A percentile compares a stretch with the other conserved stretches of the same genome.
Evolutionary conservation across 192 early-diverging fungal species (phyloP).

Genomic region (Phlyctochytrium planicorne): DNA sequence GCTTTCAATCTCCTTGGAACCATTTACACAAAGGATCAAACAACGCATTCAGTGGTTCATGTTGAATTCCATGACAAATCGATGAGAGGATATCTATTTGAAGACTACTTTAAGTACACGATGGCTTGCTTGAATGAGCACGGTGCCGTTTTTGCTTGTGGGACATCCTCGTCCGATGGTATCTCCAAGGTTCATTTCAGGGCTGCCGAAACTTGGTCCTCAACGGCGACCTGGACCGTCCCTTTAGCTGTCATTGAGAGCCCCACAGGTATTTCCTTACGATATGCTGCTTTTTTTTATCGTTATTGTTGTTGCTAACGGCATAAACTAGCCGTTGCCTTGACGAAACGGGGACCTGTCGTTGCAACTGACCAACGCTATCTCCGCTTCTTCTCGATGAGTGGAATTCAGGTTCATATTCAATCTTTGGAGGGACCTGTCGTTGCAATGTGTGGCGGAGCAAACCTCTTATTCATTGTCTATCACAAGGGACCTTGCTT

Average conservation of each 20-base stretch:
- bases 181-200: slow-evolving; percentile 50
- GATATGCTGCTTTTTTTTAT: no score
- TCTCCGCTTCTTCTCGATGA: slow-evolving; percentile 74
- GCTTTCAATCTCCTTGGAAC: slow-evolving; percentile 86
- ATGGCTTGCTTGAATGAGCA: slow-evolving; percentile 69
- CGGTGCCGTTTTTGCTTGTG: slow-evolving; percentile 75
- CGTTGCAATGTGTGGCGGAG: slow-evolving; percentile 40
- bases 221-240: slow-evolving; percentile 75
- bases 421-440: slow-evolving; percentile 57
- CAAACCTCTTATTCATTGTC: slow-evolving; percentile 42
- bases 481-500: slow-evolving; percentile 48
- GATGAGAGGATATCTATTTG: slow-evolving; percentile 76
- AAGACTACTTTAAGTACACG: slow-evolving; percentile 73
- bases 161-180: slow-evolving; percentile 26
- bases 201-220: slow-evolving; percentile 67
- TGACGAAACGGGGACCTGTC: slow-evolving; percentile 65
- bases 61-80: slow-evolving; percentile 90
- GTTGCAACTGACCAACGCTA: slow-evolving; percentile 73
- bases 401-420: slow-evolving; percentile 78
- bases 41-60: slow-evolving; percentile 71
- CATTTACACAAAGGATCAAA: slow-evolving; percentile 67
- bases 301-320: slow-evolving; percentile 4
- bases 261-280: slow-evolving; percentile 47
- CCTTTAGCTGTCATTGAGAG: slow-evolving; percentile 69
- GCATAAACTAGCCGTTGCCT: slow-evolving; percentile 56